phyloP scores from a whole-genome alignment of 78 protist species.

The Emiliania huxleyi region DNA sequence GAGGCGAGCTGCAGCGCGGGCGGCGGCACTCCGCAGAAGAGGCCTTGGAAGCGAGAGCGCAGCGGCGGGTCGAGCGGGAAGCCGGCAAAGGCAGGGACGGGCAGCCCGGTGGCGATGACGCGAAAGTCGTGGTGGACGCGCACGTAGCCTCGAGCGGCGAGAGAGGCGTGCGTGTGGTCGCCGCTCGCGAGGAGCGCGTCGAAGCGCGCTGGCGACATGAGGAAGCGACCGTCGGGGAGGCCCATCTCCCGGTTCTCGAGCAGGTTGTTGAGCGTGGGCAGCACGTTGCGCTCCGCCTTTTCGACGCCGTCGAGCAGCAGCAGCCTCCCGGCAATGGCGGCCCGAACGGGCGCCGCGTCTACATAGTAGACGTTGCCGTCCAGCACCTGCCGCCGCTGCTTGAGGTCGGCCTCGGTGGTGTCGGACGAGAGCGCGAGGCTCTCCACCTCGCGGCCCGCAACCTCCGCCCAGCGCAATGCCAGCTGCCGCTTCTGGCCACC shows the following conservation, averaged over 20 bases:
- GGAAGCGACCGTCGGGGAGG: slow-evolving; percentile 68
- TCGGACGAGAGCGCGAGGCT: slow-evolving; percentile 60
- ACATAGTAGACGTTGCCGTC: slow-evolving; percentile 29
- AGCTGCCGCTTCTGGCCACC: slow-evolving; percentile 57
- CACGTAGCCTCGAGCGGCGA: slow-evolving; percentile 46
- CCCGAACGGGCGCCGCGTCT: slow-evolving; percentile 34
- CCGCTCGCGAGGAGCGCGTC: no score
- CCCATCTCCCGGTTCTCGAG: slow-evolving; percentile 83
- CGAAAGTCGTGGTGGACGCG: slow-evolving; percentile 59
- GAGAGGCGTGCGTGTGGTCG: neutral
- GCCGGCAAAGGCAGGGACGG: slow-evolving; percentile 61
- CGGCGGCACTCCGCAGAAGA: no score
- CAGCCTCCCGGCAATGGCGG: slow-evolving; percentile 76
- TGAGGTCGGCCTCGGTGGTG: slow-evolving; percentile 65
- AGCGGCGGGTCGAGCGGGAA: slow-evolving; percentile 82
- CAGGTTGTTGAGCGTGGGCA: slow-evolving; percentile 67
- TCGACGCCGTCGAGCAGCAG: slow-evolving; percentile 79
- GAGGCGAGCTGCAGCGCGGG: no score
- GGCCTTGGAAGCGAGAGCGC: slow-evolving; percentile 79
- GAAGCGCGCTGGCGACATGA: slow-evolving; percentile 35
- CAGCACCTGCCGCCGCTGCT: slow-evolving; percentile 62
- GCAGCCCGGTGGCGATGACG: slow-evolving; percentile 77
- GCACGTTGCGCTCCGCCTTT: slow-evolving; percentile 50
- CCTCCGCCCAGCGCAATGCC: slow-evolving; percentile 52
- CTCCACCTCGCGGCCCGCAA: slow-evolving; percentile 48